These are phyloP conservation scores for Lentinula edodes DNA, from an alignment of 768 basidiomycete genomes.

Conservation along the genomic window DNA sequence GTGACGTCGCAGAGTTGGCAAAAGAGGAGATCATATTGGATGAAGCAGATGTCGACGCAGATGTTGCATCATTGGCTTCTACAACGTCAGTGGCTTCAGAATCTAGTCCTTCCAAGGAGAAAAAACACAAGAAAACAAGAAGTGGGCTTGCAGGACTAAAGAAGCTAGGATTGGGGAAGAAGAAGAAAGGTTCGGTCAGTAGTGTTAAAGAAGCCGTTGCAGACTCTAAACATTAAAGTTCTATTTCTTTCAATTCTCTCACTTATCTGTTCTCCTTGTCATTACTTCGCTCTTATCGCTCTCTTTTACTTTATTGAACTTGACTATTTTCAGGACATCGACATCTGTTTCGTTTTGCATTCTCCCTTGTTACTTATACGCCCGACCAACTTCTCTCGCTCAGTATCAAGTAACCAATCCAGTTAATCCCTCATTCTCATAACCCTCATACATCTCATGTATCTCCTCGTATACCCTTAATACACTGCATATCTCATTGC, in stretches of 20 bases:
- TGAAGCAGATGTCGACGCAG: conserved; percentile 30
- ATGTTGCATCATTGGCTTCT: conserved; percentile 30
- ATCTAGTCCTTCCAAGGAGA: conserved; percentile 23
- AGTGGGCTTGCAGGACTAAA: conserved; percentile 54
- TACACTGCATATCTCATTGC: conserved; percentile 4
- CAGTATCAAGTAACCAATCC: conserved; percentile 1
- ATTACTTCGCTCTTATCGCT: neutral
- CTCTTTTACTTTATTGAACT: neutral
- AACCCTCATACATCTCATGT: neutral
- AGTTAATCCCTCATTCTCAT: conserved; percentile 1
- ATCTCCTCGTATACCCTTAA: conserved; percentile 3
- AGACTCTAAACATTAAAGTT: conserved; percentile 8
- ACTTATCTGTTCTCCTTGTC: neutral
- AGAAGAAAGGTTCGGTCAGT: conserved; percentile 49
- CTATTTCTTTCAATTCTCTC: neutral
- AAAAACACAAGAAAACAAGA: conserved; percentile 48
- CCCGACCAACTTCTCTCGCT: neutral
- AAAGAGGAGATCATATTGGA: conserved; percentile 23
- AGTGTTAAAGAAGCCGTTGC: conserved; percentile 33
- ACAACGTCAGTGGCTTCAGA: conserved; percentile 22
- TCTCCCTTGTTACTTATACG: neutral
- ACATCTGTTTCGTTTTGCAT: neutral
- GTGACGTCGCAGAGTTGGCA: conserved; percentile 19
- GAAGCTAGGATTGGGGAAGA: conserved; percentile 41
- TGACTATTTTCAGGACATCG: neutral